Evolutionary conservation across 2,329 filamentous ascomycete species (phyloP).

Genomic region (Fusarium longipes): DNA sequence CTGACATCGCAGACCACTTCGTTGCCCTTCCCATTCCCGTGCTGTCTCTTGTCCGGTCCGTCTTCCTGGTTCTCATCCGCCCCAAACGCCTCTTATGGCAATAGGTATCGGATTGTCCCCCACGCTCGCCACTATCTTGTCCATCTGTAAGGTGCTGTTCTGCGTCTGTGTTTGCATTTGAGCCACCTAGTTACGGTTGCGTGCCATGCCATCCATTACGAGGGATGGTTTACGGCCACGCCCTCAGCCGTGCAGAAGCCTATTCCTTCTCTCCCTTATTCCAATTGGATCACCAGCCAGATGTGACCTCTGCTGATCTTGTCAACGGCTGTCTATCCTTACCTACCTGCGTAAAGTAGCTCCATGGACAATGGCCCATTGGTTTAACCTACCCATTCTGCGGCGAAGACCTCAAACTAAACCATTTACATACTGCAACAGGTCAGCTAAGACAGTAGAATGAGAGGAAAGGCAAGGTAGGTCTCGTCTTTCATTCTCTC

Average conservation of each 20-base stretch:
- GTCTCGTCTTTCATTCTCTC: constrained; percentile 20
- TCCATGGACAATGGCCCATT: constrained; percentile 19
- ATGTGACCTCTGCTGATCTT: constrained; percentile 41
- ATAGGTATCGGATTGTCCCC: constrained; percentile 28
- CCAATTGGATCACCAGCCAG: constrained; percentile 24
- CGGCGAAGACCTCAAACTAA: constrained; percentile 28
- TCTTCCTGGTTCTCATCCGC: constrained; percentile 32
- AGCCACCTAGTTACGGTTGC: constrained; percentile 17
- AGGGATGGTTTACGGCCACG: constrained; percentile 34
- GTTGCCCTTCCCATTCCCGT: constrained; percentile 22
- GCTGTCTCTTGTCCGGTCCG: constrained; percentile 27
- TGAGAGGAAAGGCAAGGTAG: not conserved
- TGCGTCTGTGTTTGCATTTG: constrained; percentile 32
- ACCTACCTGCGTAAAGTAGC: constrained; percentile 23
- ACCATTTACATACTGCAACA: constrained; percentile 17
- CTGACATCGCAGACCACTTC: constrained; percentile 34
- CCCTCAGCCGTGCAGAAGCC: constrained; percentile 26
- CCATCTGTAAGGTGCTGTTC: constrained; percentile 28
- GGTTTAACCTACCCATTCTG: constrained; percentile 30
- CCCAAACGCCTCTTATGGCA: constrained; percentile 24
- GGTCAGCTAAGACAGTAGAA: constrained; percentile 1
- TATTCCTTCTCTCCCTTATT: constrained; percentile 6
- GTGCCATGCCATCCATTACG: constrained; percentile 25
- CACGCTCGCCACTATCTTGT: constrained; percentile 44
- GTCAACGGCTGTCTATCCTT: constrained; percentile 35